Base-by-base conservation (phyloP, 1,284 basidiomycete species). In the Cryptococcus sp. region DNA sequence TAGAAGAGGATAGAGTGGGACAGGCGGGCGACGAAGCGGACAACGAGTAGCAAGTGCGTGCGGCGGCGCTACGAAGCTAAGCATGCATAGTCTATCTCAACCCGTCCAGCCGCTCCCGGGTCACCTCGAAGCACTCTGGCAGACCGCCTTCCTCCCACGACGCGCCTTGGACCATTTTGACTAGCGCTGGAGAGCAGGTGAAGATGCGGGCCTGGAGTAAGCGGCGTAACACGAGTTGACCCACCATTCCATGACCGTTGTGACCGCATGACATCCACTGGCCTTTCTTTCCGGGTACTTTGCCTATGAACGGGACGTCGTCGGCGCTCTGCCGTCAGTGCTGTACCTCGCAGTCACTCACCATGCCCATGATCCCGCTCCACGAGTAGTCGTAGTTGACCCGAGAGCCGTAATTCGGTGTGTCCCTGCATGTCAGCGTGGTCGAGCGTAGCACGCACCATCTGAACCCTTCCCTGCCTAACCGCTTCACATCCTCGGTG, bases 241-340 rank as follows among this genome's bases (percentile, higher is more conserved):
- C 35, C 39, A 66, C 64, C 66, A 62, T 68, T 35, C 69, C 69
- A 48, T 72, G 69, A 1, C 70, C 70, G 45, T 69, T 71, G 54
- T 69, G 70, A 3, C 69, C 69, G 13, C 59, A 62, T 19, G 58
- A 64, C 22, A 69, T 62, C 53, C 60, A 72, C 49, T 72, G 70
- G 17, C 70, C 70, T 15, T 50, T 17, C 45, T 65, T 67, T 7
- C 55, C 60, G 5, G 70, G 70, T 20, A 70, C 59, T 5, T 60
- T 51, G 11, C 69, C 70, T 19, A 73, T 53, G 45, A 69, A 69
- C 3, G 71, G 68, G 11, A 71, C 61, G 4, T 59, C 47, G 46
- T 71, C 69, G 7, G 65, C 61, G n/a, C 64, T 69, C 66, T 61
- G 23, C 16, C 20, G 16, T 19, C 8, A 7, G 45, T 31, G 22